Conservation (phyloP, 129 eudicot genomes). For the Tagetes patula region DNA sequence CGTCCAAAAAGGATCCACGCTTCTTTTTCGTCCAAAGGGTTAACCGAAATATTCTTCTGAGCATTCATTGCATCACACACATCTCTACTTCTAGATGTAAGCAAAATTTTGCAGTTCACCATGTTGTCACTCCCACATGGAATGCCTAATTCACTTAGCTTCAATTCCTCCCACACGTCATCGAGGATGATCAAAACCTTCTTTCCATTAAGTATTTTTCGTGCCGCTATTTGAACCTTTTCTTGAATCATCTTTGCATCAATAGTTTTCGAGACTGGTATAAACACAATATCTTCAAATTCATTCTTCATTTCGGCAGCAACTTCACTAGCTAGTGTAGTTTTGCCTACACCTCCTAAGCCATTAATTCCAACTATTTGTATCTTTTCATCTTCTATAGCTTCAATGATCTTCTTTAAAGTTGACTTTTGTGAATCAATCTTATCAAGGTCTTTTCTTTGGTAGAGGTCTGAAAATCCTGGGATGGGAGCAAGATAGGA, state of each 20-base stretch:
- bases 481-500: neutral
- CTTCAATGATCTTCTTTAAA: neutral
- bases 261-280: neutral
- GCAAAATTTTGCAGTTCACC: constrained; percentile 22
- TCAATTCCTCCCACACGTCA: constrained; percentile 19
- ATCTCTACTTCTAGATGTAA: constrained; percentile 18
- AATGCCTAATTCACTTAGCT: neutral
- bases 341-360: constrained; percentile 23
- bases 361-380: constrained; percentile 29
- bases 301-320: neutral
- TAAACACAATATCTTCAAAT: constrained; percentile 3
- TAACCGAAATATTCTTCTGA: neutral
- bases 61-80: constrained; percentile 20
- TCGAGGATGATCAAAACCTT: constrained; percentile 26
- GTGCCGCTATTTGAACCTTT: neutral
- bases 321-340: constrained; percentile 13
- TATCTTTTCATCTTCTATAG: neutral
- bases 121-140: constrained; percentile 13
- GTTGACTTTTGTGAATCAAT: constrained; percentile 2
- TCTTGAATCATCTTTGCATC: neutral
- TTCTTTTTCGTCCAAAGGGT: neutral
- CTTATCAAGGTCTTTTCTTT: constrained; percentile 11
- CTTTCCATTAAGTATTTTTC: neutral
- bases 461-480: neutral
- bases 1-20: constrained; percentile 19